Evolutionary conservation across 1,284 basidiomycete genomes (phyloP), one percentile per base, ranked within the genome.

Genomic region (Xerocomus tenax): DNA sequence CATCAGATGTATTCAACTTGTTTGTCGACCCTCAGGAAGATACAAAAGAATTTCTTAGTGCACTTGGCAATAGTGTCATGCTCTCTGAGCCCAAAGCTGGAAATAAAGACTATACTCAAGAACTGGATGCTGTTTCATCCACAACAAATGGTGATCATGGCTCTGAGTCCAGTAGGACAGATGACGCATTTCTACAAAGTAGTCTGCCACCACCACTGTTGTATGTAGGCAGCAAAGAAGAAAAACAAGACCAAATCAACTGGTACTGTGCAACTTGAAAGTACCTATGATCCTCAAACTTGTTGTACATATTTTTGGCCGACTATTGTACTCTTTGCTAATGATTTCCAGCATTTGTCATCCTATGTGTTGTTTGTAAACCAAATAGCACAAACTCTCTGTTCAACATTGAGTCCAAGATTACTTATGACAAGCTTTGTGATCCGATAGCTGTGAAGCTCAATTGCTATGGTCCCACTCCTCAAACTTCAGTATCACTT

Each of bases 151-250:
- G 5, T 21, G 19, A 28, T 34, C 2, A 8, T 12, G 10, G 30
- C 19, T 23, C 18, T 30, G 34, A 47, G 8, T 51, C 45, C 25
- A 51, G 28, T 30, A 21, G 40, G 18, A 51, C 32, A 7, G 50
- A 51, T 18, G 34, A 51, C 12, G 12, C 34, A n/a, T 51, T 51
- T 28, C 50, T 47, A 42, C n/a, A 42, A 15, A 47, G 45, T 10
- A 51, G 32, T 34, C 28, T 51, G 12, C 38, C 21, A 12, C 23
- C 13, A 0, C 38, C 21, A n/a, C 44, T 25, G 39, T 34, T 19
- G 6, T n/a, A n/a, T n/a, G n/a, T 34, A n/a, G 10, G 2, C 12
- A 18, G 28, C 10, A 5, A 19, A 15, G 18, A 6, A 3, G 13
- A 43, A 32, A 32, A 19, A 18, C 19, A 43, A 43, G 29, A 29